Conservation (phyloP, 768 basidiomycete genomes). For the Kwoniella mangroviensis region DNA sequence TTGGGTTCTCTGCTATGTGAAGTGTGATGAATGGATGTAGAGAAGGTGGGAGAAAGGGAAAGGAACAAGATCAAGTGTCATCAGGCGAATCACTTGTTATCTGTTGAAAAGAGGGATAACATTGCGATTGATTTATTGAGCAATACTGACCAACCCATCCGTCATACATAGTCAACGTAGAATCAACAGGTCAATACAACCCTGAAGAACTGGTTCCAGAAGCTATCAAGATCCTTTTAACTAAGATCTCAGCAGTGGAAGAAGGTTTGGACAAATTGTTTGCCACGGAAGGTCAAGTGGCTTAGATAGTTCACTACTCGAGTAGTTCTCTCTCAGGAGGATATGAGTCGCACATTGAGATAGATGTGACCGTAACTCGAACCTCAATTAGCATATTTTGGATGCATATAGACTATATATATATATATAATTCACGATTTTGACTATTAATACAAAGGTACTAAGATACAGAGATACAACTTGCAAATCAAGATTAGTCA, state of each 20-base stretch:
- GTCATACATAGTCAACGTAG: conserved; percentile 79
- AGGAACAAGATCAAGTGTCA: too few species aligned
- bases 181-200: conserved; percentile 85
- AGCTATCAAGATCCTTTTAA: conserved; percentile 77
- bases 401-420: conserved; percentile 12
- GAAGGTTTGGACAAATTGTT: conserved; percentile 49
- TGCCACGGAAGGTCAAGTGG: conserved; percentile 22
- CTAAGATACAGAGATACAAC: conserved; percentile 2
- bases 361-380: not conserved
- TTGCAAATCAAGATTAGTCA: not conserved
- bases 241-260: conserved; percentile 65
- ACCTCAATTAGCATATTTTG: not conserved
- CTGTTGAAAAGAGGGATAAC: too few species aligned
- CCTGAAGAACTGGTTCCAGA: conserved; percentile 83
- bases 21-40: too few species aligned
- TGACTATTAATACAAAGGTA: not conserved
- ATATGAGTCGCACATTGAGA: not conserved
- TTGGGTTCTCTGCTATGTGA: too few species aligned
- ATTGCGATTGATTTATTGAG: too few species aligned
- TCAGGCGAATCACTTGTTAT: too few species aligned
- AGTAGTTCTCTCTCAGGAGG: not conserved
- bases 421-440: not conserved
- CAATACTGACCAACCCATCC: too few species aligned
- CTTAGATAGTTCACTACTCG: not conserved
- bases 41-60: too few species aligned